Conservation (phyloP, 371 early-diverging fungal species). For the Syncephalis plumigaleata region DNA sequence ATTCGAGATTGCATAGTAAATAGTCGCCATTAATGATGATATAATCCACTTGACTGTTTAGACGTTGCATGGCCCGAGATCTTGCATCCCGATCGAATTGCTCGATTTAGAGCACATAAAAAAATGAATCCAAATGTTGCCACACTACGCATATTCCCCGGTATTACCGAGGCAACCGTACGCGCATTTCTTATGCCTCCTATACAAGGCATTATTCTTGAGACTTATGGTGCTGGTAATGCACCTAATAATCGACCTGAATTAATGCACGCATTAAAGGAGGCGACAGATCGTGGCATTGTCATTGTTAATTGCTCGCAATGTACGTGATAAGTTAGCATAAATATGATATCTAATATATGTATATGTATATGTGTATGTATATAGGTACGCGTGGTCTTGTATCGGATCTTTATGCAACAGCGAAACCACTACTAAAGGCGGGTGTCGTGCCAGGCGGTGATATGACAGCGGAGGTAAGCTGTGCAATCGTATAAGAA, state of each 20-base stretch:
- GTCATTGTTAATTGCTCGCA: conserved; percentile 94
- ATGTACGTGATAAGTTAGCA: conserved; percentile 19
- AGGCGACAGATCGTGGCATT: conserved; percentile 82
- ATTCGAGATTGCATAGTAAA: too few relatives aligned
- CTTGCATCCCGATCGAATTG: conserved; percentile 66
- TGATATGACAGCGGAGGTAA: conserved; percentile 91
- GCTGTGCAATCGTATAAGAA: too few relatives aligned
- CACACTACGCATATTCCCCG: conserved; percentile 82
- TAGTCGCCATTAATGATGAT: neutral
- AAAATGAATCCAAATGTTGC: conserved; percentile 75
- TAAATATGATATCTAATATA: neutral
- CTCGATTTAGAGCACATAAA: conserved; percentile 69
- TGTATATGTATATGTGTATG: neutral
- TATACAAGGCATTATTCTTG: conserved; percentile 82
- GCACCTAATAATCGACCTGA: conserved; percentile 78
- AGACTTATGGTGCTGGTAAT: conserved; percentile 94
- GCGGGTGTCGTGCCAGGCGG: conserved; percentile 86
- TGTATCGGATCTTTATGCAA: conserved; percentile 82
- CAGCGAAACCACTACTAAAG: conserved; percentile 63
- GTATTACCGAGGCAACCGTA: conserved; percentile 77
- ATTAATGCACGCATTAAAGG: conserved; percentile 58
- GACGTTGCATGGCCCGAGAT: conserved; percentile 88
- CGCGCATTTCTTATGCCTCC: conserved; percentile 73
- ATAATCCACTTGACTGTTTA: conserved; percentile 7
- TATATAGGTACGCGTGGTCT: conserved; percentile 49